Percentiles rank a stretch among this genome's conserved stretches.
Conservation (phyloP, 1,284 basidiomycete genomes). For the Cryptococcus amylolentus region DNA sequence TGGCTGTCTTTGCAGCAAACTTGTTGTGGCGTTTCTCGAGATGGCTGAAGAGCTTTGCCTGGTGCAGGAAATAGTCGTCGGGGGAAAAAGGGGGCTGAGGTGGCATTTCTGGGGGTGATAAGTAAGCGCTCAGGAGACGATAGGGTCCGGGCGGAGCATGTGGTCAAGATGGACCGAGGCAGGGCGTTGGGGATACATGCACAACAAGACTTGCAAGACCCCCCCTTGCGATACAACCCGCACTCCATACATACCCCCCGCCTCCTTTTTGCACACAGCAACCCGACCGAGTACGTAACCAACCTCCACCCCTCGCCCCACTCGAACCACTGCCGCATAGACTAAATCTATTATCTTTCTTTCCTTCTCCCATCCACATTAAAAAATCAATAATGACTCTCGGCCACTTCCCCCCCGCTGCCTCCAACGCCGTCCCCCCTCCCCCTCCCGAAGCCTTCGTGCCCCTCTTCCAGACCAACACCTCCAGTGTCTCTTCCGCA, state of each 20-base stretch:
- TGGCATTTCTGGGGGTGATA: constrained; percentile 5
- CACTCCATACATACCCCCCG: neutral
- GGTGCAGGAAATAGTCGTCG: constrained; percentile 28
- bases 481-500: neutral
- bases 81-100: constrained; percentile 7
- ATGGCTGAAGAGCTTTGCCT: constrained; percentile 31
- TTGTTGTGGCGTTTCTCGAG: constrained; percentile 30
- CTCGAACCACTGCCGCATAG: too few species aligned
- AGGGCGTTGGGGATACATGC: neutral
- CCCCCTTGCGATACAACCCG: constrained; percentile 1
- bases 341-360: too few species aligned
- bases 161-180: neutral
- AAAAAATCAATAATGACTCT: constrained; percentile 2
- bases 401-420: neutral
- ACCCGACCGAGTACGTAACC: neutral
- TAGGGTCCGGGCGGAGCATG: too few species aligned
- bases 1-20: constrained; percentile 19
- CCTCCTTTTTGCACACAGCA: neutral
- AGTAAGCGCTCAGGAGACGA: neutral
- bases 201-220: neutral
- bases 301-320: neutral
- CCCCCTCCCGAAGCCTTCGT: neutral
- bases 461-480: neutral
- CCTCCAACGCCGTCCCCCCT: neutral
- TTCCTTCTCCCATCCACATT: too few species aligned